Base-by-base conservation (phyloP, 164 flowering plant genomes). In the Platanus orientalis region DNA sequence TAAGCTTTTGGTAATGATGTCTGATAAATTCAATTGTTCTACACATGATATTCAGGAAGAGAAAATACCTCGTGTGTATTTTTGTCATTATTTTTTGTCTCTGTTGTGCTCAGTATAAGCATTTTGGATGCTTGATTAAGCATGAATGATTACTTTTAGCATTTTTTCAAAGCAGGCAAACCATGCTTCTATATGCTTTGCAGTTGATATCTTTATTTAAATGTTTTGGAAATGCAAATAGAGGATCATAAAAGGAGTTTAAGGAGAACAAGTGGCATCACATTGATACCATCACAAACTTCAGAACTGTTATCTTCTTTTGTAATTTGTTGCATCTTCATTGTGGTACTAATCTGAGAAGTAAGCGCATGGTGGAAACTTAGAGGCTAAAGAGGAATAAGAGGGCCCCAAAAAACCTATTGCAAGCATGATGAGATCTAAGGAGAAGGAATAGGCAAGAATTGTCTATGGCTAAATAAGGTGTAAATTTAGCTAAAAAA, bases 1-100 rank as follows among this genome's bases (percentile, higher is more conserved):
- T 91, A 80, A 83, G 90, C 64, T 54, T 44, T 50, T 32, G 59
- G 16, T 29, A 50, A 27, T 25, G 36, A 19, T 26, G 30, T 66
- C 23, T 10, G 24, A 12, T 24, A 34, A 23, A n/a, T 60, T 4
- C 26, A 21, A 0, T 48, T 64, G 20, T 58, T 55, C 36, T 32
- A 25, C n/a, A 36, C 57, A 9, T 57, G 26, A 32, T 23, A 24
- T 21, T n/a, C n/a, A n/a, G n/a, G 5, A 40, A 3, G 50, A 29
- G 16, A 34, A 47, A 26, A 36, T 20, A 20, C 34, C 40, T 52
- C n/a, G 19, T 53, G n/a, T 60, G 19, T 20, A 47, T 13, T 60
- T 20, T 26, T 44, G 25, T 16, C 19, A 19, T n/a, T n/a, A 9
- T 58, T 59, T 26, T 59, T n/a, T n/a, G 32, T 19, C 7, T 26